Evolutionary conservation across 179 eudicot genomes (phyloP).

Genomic region (Beta corolliflora): DNA sequence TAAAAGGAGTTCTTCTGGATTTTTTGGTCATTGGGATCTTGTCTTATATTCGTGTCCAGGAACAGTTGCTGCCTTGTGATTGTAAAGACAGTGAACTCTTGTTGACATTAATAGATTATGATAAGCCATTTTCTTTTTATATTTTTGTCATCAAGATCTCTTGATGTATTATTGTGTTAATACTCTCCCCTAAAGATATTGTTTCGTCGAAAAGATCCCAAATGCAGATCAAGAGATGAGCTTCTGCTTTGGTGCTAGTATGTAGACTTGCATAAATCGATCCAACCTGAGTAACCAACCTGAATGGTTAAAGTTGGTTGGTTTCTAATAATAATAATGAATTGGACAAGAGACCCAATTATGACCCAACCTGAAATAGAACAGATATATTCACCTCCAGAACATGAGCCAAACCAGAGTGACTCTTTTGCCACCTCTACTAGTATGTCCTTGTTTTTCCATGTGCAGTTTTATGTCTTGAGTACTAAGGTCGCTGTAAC

Average conservation of each 20-base stretch:
- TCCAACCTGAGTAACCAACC: too few relatives aligned
- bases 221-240: neutral
- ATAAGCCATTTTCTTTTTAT: neutral
- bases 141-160: neutral
- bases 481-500: neutral
- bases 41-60: neutral
- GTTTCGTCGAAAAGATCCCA: neutral
- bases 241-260: neutral
- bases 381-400: too few relatives aligned
- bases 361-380: too few relatives aligned
- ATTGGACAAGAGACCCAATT: too few relatives aligned
- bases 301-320: too few relatives aligned
- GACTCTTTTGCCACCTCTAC: too few relatives aligned
- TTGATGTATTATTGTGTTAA: neutral
- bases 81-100: neutral
- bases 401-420: too few relatives aligned
- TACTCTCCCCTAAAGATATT: neutral
- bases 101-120: neutral
- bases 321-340: too few relatives aligned
- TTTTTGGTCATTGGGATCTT: constrained; percentile 2
- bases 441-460: neutral
- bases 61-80: neutral
- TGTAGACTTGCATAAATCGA: too few relatives aligned
- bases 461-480: neutral
- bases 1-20: neutral